Conservation (phyloP, 1,284 basidiomycete species). For the Neolentinus lepideus region DNA sequence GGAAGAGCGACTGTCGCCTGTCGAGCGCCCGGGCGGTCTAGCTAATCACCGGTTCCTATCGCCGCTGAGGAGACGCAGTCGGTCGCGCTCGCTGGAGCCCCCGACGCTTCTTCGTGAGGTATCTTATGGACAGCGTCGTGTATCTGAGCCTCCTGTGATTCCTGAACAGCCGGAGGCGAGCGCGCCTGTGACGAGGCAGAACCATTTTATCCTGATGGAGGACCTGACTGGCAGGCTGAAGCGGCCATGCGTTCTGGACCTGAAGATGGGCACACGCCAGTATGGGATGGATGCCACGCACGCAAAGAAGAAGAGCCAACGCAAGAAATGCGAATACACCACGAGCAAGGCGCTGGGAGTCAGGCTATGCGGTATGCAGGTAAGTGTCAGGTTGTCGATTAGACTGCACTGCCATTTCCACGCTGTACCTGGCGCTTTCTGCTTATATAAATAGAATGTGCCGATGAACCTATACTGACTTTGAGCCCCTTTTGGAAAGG, state of each 20-base stretch:
- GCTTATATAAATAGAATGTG: not conserved
- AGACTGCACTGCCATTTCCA: not conserved
- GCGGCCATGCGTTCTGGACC: constrained; percentile 91
- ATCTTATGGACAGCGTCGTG: constrained; percentile 17
- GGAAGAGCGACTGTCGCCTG: constrained; percentile 14
- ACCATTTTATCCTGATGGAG: constrained; percentile 98
- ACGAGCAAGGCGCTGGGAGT: constrained; percentile 90
- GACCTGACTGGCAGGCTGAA: constrained; percentile 94
- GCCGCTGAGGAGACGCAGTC: constrained; percentile 40
- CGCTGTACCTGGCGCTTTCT: constrained; percentile 3
- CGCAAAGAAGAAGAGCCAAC: constrained; percentile 94
- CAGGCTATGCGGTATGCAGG: constrained; percentile 98
- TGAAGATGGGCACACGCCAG: constrained; percentile 99
- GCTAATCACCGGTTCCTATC: not conserved
- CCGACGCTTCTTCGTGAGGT: constrained; percentile 8
- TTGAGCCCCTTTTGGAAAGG: constrained; percentile 37
- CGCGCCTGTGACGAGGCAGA: constrained; percentile 67
- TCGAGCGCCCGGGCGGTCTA: not conserved
- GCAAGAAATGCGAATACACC: constrained; percentile 96
- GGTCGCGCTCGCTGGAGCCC: constrained; percentile 44
- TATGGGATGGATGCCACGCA: constrained; percentile 94
- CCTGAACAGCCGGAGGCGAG: constrained; percentile 16
- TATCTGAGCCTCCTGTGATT: constrained; percentile 22
- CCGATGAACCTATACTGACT: not conserved
- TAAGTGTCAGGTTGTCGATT: constrained; percentile 31